These are phyloP conservation scores for Debaryomyces hansenii DNA, from an alignment of 805 yeast species.

Conservation along the genomic window DNA sequence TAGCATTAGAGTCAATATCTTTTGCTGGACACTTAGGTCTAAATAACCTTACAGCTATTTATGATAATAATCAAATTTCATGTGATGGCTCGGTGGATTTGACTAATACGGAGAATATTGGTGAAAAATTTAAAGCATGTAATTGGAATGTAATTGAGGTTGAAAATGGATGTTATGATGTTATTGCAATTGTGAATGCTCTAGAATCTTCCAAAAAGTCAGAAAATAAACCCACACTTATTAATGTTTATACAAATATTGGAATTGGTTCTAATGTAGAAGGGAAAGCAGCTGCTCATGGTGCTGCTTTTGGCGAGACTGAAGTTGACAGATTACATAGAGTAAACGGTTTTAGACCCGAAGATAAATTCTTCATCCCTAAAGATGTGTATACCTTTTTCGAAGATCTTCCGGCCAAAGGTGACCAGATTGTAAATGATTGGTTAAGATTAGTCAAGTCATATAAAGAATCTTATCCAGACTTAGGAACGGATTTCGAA, in stretches of 20 bases:
- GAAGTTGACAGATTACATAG: constrained; percentile 22
- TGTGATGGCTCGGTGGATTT: constrained; percentile 38
- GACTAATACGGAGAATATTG: constrained; percentile 31
- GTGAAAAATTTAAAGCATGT: constrained; percentile 30
- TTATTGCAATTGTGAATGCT: constrained; percentile 30
- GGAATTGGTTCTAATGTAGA: constrained; percentile 31
- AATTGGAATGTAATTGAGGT: constrained; percentile 38
- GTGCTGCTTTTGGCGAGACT: constrained; percentile 33
- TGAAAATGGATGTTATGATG: constrained; percentile 27
- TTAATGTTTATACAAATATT: constrained; percentile 32
- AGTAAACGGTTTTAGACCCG: constrained; percentile 18
- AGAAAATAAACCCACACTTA: constrained; percentile 32
- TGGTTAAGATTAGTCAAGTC: no score
- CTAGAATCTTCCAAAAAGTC: constrained; percentile 28
- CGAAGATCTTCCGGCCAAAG: no score
- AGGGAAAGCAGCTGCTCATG: constrained; percentile 32
- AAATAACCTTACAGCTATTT: constrained; percentile 34
- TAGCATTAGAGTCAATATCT: constrained; percentile 37
- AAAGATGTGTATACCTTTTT: constrained; percentile 26
- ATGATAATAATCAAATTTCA: constrained; percentile 37
- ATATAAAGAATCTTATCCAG: no score
- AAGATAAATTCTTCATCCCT: constrained; percentile 20
- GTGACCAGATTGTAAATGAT: no score
- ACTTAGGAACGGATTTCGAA: no score
- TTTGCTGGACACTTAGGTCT: constrained; percentile 39